Base-by-base conservation (phyloP, 2,329 filamentous ascomycete genomes). In the Penicillium sp. region DNA sequence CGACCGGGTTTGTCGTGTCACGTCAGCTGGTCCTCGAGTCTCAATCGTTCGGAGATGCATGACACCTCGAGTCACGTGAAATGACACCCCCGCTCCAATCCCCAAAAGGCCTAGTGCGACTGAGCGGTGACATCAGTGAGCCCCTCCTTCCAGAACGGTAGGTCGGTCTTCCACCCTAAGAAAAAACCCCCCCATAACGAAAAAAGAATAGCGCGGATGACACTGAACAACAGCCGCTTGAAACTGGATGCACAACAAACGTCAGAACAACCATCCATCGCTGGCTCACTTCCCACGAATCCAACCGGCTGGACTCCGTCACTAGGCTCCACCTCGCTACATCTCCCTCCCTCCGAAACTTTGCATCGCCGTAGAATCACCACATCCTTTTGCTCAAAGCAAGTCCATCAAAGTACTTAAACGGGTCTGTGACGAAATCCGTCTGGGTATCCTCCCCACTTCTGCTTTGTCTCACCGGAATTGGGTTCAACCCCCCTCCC, bases 391-490 rank as follows among this genome's bases (percentile, higher is more conserved):
- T 24, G 18, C 24, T 37, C 44, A 33, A n/a, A 43, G 34, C 39
- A 34, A 26, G 41, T 46, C 29, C 11, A 32, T 32, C 41, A 36
- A 43, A 40, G 44, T 38, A 28, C 29, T 47, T 35, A 45, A 28
- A 28, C 33, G 41, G 45, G 32, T 46, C 47, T 43, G 54, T 56
- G 54, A 56, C 54, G 52, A 49, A 49, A 49, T 48, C 48, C 26
- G 27, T 24, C 29, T 32, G 36, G 8, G 42, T 48, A 41, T 54
- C 54, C 52, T 50, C 54, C 51, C 57, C 57, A 59, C 57, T 58
- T 58, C 61, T 60, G 59, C 60, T 68, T 68, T 68, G 59, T 65
- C 66, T 68, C 66, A 68, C 65, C 66, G 65, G 63, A 65, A 54
- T 59, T 59, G 56, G 49, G 51, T 53, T 48, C 49, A 49, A 66